Evolutionary conservation across 495 filamentous ascomycete genomes (phyloP).

Genomic region (Aspergillus coremiiformis): DNA sequence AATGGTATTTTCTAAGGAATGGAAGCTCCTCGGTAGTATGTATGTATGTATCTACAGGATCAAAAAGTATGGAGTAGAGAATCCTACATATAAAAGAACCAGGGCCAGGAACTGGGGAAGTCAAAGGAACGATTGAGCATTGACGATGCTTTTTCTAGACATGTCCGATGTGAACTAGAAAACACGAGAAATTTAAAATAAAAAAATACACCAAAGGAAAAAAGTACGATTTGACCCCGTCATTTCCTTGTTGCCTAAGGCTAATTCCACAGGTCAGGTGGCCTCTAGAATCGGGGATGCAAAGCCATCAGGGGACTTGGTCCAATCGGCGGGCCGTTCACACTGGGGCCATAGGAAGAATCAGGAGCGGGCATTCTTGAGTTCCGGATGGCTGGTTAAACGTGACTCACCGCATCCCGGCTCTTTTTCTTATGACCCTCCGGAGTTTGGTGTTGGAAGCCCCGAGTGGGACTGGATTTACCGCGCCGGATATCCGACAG

Average conservation of each 20-base stretch:
- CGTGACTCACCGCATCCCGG: constrained; percentile 18
- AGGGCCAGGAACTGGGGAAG: constrained; percentile 3
- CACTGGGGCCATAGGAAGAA: constrained; percentile 16
- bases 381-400: constrained; percentile 2
- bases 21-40: background rate
- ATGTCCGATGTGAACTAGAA: constrained; percentile 2
- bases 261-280: constrained; percentile 10
- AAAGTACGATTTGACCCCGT: background rate
- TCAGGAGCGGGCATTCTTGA: constrained; percentile 13
- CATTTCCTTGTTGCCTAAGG: background rate
- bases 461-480: background rate
- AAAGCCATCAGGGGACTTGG: background rate
- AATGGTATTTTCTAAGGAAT: background rate
- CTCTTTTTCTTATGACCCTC: constrained; percentile 17
- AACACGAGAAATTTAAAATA: background rate
- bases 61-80: background rate
- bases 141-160: background rate
- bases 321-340: constrained; percentile 11
- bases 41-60: background rate
- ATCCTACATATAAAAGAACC: background rate
- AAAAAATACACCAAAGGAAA: background rate
- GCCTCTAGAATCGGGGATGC: background rate
- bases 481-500: constrained; percentile 12
- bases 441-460: constrained; percentile 12
- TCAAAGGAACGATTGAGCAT: background rate